Evolutionary conservation across 2,329 filamentous ascomycete genomes (phyloP).

Genomic region (Metarhizium anisopliae): DNA sequence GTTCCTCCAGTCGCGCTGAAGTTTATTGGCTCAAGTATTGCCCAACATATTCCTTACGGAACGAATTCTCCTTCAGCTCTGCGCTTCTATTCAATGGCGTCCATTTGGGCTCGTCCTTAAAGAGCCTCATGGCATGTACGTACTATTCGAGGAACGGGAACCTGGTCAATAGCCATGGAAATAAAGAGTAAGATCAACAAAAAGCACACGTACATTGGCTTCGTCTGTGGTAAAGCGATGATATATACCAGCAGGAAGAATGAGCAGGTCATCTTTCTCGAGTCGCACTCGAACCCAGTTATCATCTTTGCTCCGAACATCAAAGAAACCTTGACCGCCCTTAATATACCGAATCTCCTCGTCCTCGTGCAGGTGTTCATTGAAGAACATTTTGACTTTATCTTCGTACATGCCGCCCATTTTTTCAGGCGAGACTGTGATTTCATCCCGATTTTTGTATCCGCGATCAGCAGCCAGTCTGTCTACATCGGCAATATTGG

Average conservation of each 20-base stretch:
- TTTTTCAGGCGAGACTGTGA: conserved; percentile 74
- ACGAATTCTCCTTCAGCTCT: conserved; percentile 70
- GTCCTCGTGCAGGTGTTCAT: conserved; percentile 94
- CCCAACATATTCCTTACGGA: conserved; percentile 67
- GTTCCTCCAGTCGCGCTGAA: too few species aligned
- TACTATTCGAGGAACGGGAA: conserved; percentile 47
- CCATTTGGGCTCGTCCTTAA: conserved; percentile 99
- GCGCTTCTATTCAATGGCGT: conserved; percentile 76
- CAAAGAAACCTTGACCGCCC: conserved; percentile 84
- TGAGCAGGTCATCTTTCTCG: conserved; percentile 82
- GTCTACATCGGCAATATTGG: conserved; percentile 59
- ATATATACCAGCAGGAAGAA: conserved; percentile 91
- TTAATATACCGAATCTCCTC: conserved; percentile 96
- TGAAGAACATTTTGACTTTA: conserved; percentile 89
- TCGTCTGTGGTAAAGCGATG: conserved; percentile 94
- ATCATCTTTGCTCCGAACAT: conserved; percentile 74
- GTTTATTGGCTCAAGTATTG: conserved; percentile 22
- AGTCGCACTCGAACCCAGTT: conserved; percentile 83
- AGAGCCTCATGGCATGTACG: conserved; percentile 89
- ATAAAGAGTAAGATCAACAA: background rate
- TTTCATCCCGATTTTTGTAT: conserved; percentile 93
- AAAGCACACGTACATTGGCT: conserved; percentile 58
- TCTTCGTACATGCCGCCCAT: conserved; percentile 86
- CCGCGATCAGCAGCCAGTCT: conserved; percentile 62
- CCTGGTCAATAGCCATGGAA: background rate